Evolutionary conservation across 2,329 filamentous ascomycete genomes (phyloP), one percentile per base, ranked within the genome.

Genomic region (Alternaria viburni): DNA sequence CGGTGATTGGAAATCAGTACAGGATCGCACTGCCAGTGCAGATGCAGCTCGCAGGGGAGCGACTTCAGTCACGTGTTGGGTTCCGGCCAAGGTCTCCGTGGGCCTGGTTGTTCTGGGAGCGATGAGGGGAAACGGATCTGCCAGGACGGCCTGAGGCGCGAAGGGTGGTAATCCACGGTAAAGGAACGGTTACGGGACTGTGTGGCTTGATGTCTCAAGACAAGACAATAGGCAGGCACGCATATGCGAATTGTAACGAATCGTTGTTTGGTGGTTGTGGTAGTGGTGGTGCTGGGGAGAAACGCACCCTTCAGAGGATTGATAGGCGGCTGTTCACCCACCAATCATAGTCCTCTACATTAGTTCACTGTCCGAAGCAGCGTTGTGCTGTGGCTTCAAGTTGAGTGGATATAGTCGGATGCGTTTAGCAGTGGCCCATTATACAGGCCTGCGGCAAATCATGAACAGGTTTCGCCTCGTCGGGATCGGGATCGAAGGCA

Each of bases 401-500:
- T 21, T 49, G 23, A 7, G 25, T 12, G 26, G 43, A 13, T 62
- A 26, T 28, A 43, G 13, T 44, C 46, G 26, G 9, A 47, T 47
- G 26, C 19, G 19, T n/a, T 25, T 28, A 59, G 19, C 30, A 62
- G 23, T 21, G 17, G 6, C 32, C 23, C 44, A 19, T 43, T 9
- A 44, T 46, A 62, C 19, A 50, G 9, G 30, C 43, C 56, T n/a
- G 25, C 45, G 41, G 58, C 45, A 56, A 45, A 23, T 25, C 54
- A 28, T 57, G 58, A 51, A 45, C 58, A 44, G 43, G 47, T 47
- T 49, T 49, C 54, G 30, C 21, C 26, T 30, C 54, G 28, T 52
- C 36, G 46, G 43, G 59, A 62, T 62, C 59, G 49, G 49, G 49
- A 62, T 62, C 43, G 41, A 28, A 54, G 19, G 12, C 3, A 52